Base-by-base conservation (phyloP, 768 basidiomycete genomes). In the Termitomyces bulborhizus region DNA sequence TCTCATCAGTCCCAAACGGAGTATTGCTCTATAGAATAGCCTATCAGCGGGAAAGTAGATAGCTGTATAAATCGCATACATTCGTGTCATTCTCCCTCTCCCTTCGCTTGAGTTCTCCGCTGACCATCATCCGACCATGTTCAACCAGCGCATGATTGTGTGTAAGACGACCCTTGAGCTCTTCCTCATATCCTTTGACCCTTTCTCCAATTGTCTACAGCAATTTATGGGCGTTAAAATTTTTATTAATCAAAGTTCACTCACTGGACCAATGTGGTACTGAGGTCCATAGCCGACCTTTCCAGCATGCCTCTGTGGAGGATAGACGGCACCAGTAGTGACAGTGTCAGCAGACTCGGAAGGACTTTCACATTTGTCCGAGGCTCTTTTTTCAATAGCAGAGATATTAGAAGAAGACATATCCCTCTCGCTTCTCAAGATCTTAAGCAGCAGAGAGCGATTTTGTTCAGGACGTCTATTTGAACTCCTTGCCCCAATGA, bases 281-380 rank as follows among this genome's bases (percentile, higher is more conserved):
- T 74, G 70, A 1, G 77, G 78, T 1, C 78, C 78, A 45, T 69
- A 71, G 0, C 78, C 77, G 8, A 78, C 74, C 26, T 64, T 64
- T 1, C 77, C 77, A 2, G 76, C 74, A 45, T 79, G 78, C 16
- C 54, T 66, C 61, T 78, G 76, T 39, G 72, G 69, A 8, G 77
- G 77, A 46, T 76, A 72, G 13, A 49, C 42, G 26, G 46, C 12
- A 21, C 56, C 44, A 45, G 46, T 11, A 45, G 46, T 11, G 51
- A 48, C 53, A 32, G 37, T 6, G 40, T 50, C 37, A 18, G 26
- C 37, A 29, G 39, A 50, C 49, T 50, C 49, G 7, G 48, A 39
- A 29, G 26, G 26, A 29, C 11, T 12, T 27, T 29, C 49, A 18
- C 26, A 3, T 7, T 46, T 36, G 21, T 42, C 39, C 13, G 51